phyloP scores from a whole-genome alignment of 2,329 filamentous ascomycete genomes.

The Talaromyces rugulosus region DNA sequence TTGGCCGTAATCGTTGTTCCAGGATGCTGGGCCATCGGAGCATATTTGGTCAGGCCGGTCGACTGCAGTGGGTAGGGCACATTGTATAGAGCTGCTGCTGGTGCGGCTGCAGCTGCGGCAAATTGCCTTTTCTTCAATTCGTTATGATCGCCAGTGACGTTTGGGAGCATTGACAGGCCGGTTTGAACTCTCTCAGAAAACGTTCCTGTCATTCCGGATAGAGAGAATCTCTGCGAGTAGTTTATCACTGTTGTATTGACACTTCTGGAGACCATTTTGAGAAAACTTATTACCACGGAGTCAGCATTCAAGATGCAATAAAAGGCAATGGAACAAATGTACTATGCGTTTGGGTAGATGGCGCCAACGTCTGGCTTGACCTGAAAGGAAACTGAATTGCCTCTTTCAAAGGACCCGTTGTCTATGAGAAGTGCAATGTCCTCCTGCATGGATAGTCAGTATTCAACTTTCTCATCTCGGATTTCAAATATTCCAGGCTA shows the following conservation, averaged over 20 bases:
- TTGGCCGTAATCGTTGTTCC: conserved; percentile 56
- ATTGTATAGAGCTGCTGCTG: conserved; percentile 14
- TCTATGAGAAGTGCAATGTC: conserved; percentile 38
- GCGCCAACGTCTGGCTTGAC: conserved; percentile 43
- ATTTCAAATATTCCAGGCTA: neutral
- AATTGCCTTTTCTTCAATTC: conserved; percentile 29
- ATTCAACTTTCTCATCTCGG: neutral
- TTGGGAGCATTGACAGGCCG: conserved; percentile 14
- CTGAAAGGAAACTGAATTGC: conserved; percentile 41
- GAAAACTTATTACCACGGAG: conserved; percentile 42
- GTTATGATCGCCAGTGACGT: conserved; percentile 22
- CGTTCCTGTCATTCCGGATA: conserved; percentile 59
- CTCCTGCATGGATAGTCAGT: conserved; percentile 27
- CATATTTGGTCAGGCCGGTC: conserved; percentile 55
- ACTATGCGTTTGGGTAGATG: conserved; percentile 54
- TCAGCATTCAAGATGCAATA: neutral
- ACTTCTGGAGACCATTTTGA: conserved; percentile 55
- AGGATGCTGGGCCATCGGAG: conserved; percentile 58
- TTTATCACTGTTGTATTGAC: conserved; percentile 50
- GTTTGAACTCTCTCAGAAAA: conserved; percentile 43
- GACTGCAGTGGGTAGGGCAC: conserved; percentile 53
- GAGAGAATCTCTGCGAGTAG: conserved; percentile 61
- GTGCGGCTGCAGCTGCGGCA: conserved; percentile 10
- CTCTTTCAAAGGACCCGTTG: conserved; percentile 33
- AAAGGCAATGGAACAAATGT: conserved; percentile 21